phyloP scores from a whole-genome alignment of 148 eudicot genomes.

The Cornus suecica region DNA sequence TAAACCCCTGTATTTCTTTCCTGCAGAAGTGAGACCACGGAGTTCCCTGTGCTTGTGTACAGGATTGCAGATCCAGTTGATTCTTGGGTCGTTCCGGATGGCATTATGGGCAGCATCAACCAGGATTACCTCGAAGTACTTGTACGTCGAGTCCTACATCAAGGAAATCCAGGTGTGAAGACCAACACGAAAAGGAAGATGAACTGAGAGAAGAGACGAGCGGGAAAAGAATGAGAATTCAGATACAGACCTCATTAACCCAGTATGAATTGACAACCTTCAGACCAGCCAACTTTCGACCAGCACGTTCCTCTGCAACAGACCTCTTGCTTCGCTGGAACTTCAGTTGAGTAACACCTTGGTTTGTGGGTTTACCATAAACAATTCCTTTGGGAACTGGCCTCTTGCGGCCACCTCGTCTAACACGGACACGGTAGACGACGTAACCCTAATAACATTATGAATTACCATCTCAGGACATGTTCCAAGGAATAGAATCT shows the following conservation, averaged over 20 bases:
- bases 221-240: not conserved
- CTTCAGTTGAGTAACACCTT: slow-evolving; percentile 42
- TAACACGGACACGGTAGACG: slow-evolving; percentile 38
- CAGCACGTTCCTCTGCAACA: slow-evolving; percentile 46
- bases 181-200: not conserved
- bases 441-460: slow-evolving; percentile 25
- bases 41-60: slow-evolving; percentile 60
- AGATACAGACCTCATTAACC: slow-evolving; percentile 36
- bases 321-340: slow-evolving; percentile 48
- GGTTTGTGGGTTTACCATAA: slow-evolving; percentile 42
- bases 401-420: slow-evolving; percentile 44
- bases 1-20: slow-evolving; percentile 49
- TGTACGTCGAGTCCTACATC: slow-evolving; percentile 49
- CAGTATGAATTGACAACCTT: slow-evolving; percentile 49
- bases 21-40: slow-evolving; percentile 51
- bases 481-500: not conserved
- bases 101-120: slow-evolving; percentile 48
- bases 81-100: slow-evolving; percentile 47
- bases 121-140: slow-evolving; percentile 48
- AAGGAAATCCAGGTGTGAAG: not conserved
- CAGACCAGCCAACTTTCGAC: slow-evolving; percentile 34
- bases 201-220: not conserved
- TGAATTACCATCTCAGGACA: too few species aligned
- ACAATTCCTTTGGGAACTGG: slow-evolving; percentile 47
- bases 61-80: slow-evolving; percentile 57